Evolutionary conservation across 2,329 filamentous ascomycete genomes (phyloP).

Genomic region (Claviceps sp.): DNA sequence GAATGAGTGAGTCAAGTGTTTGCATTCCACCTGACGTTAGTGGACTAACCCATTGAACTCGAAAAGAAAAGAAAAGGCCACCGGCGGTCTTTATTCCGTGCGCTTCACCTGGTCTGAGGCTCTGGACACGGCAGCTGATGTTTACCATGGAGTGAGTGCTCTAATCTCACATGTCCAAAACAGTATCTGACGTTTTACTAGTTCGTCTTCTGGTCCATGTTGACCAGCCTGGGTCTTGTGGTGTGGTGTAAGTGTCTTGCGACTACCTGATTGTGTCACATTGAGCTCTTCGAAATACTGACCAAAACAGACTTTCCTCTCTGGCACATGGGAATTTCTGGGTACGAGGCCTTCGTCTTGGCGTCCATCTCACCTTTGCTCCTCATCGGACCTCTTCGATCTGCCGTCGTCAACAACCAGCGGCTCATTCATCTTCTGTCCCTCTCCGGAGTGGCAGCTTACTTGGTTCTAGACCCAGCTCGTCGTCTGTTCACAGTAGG

Average conservation of each 20-base stretch:
- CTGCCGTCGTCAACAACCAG: conserved; percentile 53
- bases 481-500: conserved; percentile 68
- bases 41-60: background rate
- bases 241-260: conserved; percentile 69
- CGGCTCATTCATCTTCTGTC: conserved; percentile 64
- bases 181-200: conserved; percentile 21
- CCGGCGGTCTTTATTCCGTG: conserved; percentile 54
- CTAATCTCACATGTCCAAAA: background rate
- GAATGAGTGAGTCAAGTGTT: conserved; percentile 52
- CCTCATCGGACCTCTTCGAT: conserved; percentile 57
- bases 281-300: background rate
- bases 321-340: conserved; percentile 98
- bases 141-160: conserved; percentile 71
- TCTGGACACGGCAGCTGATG: conserved; percentile 71
- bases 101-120: conserved; percentile 62
- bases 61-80: conserved; percentile 59
- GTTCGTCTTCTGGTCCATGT: conserved; percentile 92
- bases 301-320: conserved; percentile 64
- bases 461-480: conserved; percentile 58
- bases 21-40: background rate
- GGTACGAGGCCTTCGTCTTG: conserved; percentile 85
- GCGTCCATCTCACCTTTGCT: conserved; percentile 68
- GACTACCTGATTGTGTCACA: background rate
- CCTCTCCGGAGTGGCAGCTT: conserved; percentile 66
- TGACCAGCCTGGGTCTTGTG: conserved; percentile 76